These are phyloP conservation scores for Agrocybe pediades DNA, from an alignment of 768 basidiomycete species.

Conservation along the genomic window DNA sequence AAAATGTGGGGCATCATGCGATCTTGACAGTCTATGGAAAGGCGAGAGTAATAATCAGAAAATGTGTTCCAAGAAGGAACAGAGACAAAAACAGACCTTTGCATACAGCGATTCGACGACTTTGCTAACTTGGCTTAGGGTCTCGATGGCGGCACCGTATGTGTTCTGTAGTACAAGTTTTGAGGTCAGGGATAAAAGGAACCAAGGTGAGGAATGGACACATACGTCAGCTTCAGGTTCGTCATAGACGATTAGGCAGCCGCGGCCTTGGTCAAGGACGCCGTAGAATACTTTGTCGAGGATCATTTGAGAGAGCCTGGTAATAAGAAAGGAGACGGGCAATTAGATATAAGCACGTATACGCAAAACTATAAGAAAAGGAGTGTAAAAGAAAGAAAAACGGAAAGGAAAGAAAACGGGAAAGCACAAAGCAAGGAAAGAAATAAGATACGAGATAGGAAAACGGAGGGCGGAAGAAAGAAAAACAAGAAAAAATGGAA, in stretches of 20 bases:
- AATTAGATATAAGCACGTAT: background rate
- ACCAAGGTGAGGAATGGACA: constrained; percentile 16
- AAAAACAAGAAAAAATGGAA: no score
- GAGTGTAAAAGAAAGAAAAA: no score
- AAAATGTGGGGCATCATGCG: no score
- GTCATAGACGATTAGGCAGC: constrained; percentile 90
- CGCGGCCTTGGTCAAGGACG: constrained; percentile 94
- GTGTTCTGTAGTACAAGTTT: constrained; percentile 57
- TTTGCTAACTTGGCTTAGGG: constrained; percentile 86
- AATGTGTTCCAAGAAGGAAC: background rate
- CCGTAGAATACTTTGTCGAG: constrained; percentile 93
- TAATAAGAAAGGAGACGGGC: background rate
- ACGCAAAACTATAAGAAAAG: constrained; percentile 1
- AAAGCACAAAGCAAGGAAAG: no score
- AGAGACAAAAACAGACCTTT: constrained; percentile 45
- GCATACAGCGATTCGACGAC: constrained; percentile 95
- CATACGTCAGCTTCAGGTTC: constrained; percentile 82
- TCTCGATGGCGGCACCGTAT: constrained; percentile 88
- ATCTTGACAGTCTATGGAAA: constrained; percentile 10
- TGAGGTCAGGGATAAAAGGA: background rate
- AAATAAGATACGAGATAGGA: background rate
- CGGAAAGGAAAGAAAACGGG: no score
- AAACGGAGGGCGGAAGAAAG: no score
- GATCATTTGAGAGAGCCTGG: constrained; percentile 96
- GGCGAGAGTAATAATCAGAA: background rate